Percentiles rank a stretch among this genome's conserved stretches.
phyloP scores from a whole-genome alignment of 2,329 filamentous ascomycete genomes.

The Diaporthe ilicicola region DNA sequence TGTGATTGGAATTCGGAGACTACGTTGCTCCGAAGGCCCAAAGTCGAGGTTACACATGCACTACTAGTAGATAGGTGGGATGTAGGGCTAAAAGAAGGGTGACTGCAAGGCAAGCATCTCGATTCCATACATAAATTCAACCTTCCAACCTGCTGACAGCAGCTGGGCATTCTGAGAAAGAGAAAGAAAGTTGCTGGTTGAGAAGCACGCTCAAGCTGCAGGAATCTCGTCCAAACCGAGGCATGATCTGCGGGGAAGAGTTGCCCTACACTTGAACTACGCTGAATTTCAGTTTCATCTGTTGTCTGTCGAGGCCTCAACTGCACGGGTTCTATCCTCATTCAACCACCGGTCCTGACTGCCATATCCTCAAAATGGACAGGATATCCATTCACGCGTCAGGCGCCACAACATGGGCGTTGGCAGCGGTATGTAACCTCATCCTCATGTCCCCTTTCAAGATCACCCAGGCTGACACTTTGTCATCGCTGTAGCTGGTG shows the following conservation, averaged over 20 bases:
- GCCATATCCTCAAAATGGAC: background rate
- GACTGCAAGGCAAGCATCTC: too few relatives aligned
- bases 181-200: background rate
- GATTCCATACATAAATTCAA: background rate
- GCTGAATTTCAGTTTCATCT: background rate
- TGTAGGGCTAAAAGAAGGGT: too few relatives aligned
- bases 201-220: background rate
- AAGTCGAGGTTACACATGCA: too few relatives aligned
- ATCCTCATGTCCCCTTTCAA: background rate
- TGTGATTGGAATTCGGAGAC: background rate
- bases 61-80: background rate
- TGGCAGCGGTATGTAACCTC: constrained; percentile 12
- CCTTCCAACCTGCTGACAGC: background rate
- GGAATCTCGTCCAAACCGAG: background rate
- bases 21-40: constrained; percentile 2
- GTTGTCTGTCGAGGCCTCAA: background rate
- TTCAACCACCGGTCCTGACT: background rate
- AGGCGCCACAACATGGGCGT: constrained; percentile 12
- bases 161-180: background rate
- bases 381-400: background rate
- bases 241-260: background rate
- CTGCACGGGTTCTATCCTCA: too few relatives aligned
- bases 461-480: background rate
- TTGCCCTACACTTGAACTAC: background rate
- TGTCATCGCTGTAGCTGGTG: background rate